A percentile compares a stretch with the other conserved stretches of the same genome.
Conservation (phyloP, 805 yeast genomes). For the Candida awuae region DNA sequence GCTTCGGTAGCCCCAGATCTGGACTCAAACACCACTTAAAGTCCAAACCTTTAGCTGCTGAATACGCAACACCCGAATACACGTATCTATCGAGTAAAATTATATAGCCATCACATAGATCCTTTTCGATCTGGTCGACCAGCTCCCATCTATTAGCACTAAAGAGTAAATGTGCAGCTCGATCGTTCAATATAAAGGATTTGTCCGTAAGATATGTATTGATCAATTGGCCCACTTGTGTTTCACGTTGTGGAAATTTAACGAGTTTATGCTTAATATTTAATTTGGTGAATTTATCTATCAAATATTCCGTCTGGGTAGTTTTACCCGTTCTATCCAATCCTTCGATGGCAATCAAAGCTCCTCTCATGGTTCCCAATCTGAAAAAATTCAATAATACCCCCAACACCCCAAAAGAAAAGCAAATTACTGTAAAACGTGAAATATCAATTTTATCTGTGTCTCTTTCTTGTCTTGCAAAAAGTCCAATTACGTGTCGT, state of each 20-base stretch:
- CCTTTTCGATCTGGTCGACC: conserved; percentile 36
- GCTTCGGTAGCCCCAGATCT: conserved; percentile 77
- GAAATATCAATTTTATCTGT: too few species aligned
- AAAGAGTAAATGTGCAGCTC: conserved; percentile 79
- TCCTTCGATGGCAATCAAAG: conserved; percentile 80
- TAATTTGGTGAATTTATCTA: conserved; percentile 20
- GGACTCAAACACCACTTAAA: conserved; percentile 74
- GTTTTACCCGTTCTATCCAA: conserved; percentile 93
- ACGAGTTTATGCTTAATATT: conserved; percentile 39
- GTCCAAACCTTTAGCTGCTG: conserved; percentile 73
- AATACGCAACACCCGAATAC: conserved; percentile 89
- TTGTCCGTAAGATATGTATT: conserved; percentile 58
- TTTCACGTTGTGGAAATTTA: conserved; percentile 85
- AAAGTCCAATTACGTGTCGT: too few species aligned
- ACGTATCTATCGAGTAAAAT: conserved; percentile 81
- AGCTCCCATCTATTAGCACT: conserved; percentile 95
- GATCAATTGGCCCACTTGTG: conserved; percentile 73
- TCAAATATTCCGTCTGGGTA: conserved; percentile 55
- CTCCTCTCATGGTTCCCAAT: conserved; percentile 42
- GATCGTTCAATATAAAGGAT: conserved; percentile 50
- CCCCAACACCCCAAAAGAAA: too few species aligned
- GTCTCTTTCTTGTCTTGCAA: too few species aligned
- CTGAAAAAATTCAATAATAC: not conserved
- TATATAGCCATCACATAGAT: conserved; percentile 41
- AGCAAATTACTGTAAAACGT: too few species aligned